Base-by-base conservation (phyloP, 1,139 yeast genomes). In the Saccharomycopsis hybrid region DNA sequence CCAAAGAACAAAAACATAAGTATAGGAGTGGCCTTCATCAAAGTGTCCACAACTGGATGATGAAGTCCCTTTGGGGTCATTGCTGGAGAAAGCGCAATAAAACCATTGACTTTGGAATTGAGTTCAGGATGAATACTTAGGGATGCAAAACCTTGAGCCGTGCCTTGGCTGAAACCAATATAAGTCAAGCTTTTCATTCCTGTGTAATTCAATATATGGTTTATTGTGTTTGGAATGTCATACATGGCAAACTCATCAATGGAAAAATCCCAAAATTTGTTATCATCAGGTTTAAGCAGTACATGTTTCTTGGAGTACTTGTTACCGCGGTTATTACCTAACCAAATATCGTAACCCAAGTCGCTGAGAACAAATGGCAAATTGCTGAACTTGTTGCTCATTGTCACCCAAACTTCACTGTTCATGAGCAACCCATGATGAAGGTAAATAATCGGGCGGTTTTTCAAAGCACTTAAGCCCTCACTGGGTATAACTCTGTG, bases 111-210 rank as follows among this genome's bases (percentile, higher is more conserved):
- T 60, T 83, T 82, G 5, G 69, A 60, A 61, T 84, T 84, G 57
- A 88, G 70, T 9, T 74, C 74, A 2, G 83, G 73, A 60, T 78
- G 73, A 18, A 85, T 69, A 1, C 89, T 77, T 33, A 84, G 70
- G 41, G 88, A 73, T 1, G 96, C 95, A 65, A 89, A 84, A 40
- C 88, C 87, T 64, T 89, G 96, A 1, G 96, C 95, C 1, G 94
- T 82, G 4, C 97, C 97, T 64, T 89, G 97, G 46, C 89, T 80
- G 62, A 89, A 89, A 1, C 96, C 97, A 58, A 89, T 74, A 61
- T 87, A 88, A 1, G 80, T 76, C 44, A 88, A 66, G 24, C 70
- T 62, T 31, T 31, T 9, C 13, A 18, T 27, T 7, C 38, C 18
- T 2, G 84, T 75, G 47, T 70, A 66, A 24, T 67, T 60, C 44